These are phyloP conservation scores for Iberis pinnata DNA, from an alignment of 345 rosid species.

Conservation along the genomic window DNA sequence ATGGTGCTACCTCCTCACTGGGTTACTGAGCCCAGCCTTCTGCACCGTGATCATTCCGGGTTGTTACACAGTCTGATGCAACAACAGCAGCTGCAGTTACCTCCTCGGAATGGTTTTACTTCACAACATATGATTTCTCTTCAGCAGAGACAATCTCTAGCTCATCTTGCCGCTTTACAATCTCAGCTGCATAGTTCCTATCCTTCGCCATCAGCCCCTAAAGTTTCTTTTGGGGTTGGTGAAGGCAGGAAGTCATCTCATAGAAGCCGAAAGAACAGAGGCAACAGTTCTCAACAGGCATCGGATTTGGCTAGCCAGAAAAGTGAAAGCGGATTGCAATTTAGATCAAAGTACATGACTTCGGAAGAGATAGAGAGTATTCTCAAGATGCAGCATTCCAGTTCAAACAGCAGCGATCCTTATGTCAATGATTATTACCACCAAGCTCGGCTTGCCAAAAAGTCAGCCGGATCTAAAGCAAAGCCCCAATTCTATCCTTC, in stretches of 20 bases:
- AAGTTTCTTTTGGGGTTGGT: conserved; percentile 43
- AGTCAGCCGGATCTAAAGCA: conserved; percentile 45
- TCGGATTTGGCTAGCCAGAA: conserved; percentile 73
- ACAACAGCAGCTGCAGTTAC: conserved; percentile 45
- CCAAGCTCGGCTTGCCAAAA: conserved; percentile 79
- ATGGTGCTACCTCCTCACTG: conserved; percentile 61
- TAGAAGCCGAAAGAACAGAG: conserved; percentile 48
- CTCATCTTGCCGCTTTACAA: conserved; percentile 64
- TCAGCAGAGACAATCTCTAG: conserved; percentile 65
- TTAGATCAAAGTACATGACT: conserved; percentile 91
- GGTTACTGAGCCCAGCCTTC: conserved; percentile 63
- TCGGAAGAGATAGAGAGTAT: conserved; percentile 93
- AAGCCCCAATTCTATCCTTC: conserved; percentile 68
- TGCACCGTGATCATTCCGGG: conserved; percentile 67
- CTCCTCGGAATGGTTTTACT: conserved; percentile 58
- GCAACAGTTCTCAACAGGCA: conserved; percentile 63
- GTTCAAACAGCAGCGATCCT: conserved; percentile 72
- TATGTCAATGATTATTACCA: conserved; percentile 91
- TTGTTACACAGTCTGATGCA: conserved; percentile 54
- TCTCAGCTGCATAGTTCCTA: conserved; percentile 53
- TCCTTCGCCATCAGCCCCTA: conserved; percentile 56
- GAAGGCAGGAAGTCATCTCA: conserved; percentile 64
- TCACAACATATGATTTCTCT: conserved; percentile 52
- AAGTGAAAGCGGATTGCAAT: conserved; percentile 65
- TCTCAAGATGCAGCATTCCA: conserved; percentile 90